These are phyloP conservation scores for Eucalyptus caleyi DNA, from an alignment of 345 rosid species.

Conservation along the genomic window DNA sequence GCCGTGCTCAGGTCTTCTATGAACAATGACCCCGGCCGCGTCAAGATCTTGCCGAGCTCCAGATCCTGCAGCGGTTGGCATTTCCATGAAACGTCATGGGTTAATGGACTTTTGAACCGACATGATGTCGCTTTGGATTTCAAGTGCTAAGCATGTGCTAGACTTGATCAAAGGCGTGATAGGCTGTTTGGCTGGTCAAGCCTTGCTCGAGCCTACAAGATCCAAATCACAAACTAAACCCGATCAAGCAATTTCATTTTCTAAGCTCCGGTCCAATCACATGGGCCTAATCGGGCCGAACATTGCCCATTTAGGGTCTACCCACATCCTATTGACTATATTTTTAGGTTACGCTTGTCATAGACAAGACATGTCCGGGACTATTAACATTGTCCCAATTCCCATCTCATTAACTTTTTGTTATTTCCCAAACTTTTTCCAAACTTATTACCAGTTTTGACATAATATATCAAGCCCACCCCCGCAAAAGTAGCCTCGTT, in stretches of 20 bases:
- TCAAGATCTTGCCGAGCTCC: conserved; percentile 12
- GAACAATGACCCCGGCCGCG: conserved; percentile 12
- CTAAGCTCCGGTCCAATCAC: background rate
- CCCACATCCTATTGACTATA: too few species aligned
- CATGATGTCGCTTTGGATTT: background rate
- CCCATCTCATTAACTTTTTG: too few species aligned
- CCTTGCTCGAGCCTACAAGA: background rate
- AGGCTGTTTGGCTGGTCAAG: background rate
- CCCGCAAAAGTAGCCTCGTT: too few species aligned
- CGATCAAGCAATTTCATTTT: background rate
- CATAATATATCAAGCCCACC: too few species aligned
- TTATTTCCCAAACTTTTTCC: too few species aligned
- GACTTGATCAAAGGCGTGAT: background rate
- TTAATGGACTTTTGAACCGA: background rate
- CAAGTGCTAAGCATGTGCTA: background rate
- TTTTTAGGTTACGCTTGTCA: too few species aligned
- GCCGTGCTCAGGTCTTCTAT: background rate
- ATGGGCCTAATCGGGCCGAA: fast-evolving
- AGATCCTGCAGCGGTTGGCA: conserved; percentile 1
- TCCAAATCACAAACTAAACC: background rate
- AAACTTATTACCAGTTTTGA: too few species aligned
- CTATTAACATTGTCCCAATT: too few species aligned
- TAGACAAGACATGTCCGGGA: too few species aligned
- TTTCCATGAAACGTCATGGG: background rate
- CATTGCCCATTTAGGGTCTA: too few species aligned